Conservation (phyloP, 176 grass and related monocot species). For the Eremochloa ophiuroides region DNA sequence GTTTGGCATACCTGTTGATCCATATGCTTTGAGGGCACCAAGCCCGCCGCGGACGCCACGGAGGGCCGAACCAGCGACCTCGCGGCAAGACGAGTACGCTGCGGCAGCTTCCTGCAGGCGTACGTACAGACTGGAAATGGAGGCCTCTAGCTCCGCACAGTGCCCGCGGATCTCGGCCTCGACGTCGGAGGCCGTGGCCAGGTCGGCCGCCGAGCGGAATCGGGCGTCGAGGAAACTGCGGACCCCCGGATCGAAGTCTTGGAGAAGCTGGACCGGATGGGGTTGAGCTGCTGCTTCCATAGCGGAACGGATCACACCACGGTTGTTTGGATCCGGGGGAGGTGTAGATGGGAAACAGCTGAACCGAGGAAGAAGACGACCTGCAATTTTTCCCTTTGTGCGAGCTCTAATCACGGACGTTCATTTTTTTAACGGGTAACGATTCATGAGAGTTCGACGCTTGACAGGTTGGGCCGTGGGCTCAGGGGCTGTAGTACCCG, state of each 20-base stretch:
- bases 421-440: conserved; percentile 28
- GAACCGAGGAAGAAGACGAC: conserved; percentile 21
- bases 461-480: not conserved
- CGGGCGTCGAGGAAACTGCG: conserved; percentile 46
- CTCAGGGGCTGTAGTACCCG: not conserved
- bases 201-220: conserved; percentile 51
- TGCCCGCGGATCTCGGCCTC: conserved; percentile 51
- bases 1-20: conserved; percentile 24
- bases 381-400: not conserved
- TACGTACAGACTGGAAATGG: conserved; percentile 32
- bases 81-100: conserved; percentile 36
- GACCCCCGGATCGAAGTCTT: conserved; percentile 23
- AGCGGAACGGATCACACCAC: not conserved
- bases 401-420: conserved; percentile 23
- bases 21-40: conserved; percentile 30
- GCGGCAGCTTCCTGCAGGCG: conserved; percentile 22
- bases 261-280: not conserved
- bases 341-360: not conserved
- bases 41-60: conserved; percentile 41
- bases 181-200: conserved; percentile 47
- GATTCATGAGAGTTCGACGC: not conserved
- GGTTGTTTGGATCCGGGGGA: conserved; percentile 23
- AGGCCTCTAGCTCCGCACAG: conserved; percentile 66
- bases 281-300: conserved; percentile 45
- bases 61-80: conserved; percentile 31